Percentiles rank a stretch among this genome's conserved stretches.
Evolutionary conservation across 306 rosid genomes (phyloP).

Genomic region (Abrus pulchellus): DNA sequence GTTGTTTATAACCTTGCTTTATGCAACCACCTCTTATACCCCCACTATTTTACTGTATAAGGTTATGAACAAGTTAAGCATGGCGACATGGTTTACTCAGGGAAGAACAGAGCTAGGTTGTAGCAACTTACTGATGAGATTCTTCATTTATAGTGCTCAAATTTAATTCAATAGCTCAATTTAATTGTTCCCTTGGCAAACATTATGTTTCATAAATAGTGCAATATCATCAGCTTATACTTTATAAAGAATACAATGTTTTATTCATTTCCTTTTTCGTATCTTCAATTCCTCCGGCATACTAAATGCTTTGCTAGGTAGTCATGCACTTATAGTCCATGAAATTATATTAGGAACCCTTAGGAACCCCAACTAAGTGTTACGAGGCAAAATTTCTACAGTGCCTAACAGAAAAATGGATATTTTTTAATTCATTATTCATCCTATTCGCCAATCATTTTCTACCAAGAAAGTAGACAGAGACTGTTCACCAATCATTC

Average conservation of each 20-base stretch:
- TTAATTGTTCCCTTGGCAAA: conserved; percentile 21
- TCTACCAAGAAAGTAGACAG: no score
- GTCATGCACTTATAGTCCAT: background rate
- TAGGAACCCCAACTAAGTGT: background rate
- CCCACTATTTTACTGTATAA: conserved; percentile 38
- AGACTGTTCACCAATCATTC: no score
- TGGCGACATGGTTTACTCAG: conserved; percentile 40
- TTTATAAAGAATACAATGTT: no score
- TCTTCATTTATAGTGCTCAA: conserved; percentile 49
- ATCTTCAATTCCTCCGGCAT: no score
- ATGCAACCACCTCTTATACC: conserved; percentile 27
- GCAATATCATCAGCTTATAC: conserved; percentile 34
- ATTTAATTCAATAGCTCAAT: conserved; percentile 51
- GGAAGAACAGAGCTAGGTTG: conserved; percentile 52
- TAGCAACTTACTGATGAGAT: conserved; percentile 36
- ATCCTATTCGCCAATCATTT: no score
- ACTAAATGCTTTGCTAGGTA: no score
- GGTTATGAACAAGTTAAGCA: conserved; percentile 52
- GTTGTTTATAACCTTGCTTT: conserved; percentile 51
- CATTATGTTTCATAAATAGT: conserved; percentile 29
- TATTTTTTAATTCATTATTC: background rate
- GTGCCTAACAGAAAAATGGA: background rate
- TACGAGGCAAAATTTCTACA: background rate
- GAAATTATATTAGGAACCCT: background rate
- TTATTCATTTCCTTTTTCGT: background rate